A percentile compares a stretch with the other conserved stretches of the same genome.
Conservation (phyloP, 2,329 filamentous ascomycete genomes). For the Trichophyton verrucosum region DNA sequence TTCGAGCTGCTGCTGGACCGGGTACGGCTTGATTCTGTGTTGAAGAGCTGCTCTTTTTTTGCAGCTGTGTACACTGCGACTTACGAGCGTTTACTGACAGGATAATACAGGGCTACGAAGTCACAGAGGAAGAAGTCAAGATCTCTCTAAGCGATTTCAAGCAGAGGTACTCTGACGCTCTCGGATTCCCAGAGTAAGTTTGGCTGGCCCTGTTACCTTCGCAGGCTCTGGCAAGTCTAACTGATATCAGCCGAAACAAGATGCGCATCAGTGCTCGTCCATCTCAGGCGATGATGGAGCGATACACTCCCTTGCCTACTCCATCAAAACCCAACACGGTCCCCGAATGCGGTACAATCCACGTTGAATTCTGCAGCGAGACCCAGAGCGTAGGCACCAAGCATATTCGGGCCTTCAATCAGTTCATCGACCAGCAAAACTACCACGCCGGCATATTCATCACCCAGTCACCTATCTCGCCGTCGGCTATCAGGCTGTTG, state of each 20-base stretch:
- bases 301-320: constrained; percentile 64
- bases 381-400: constrained; percentile 66
- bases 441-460: constrained; percentile 88
- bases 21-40: constrained; percentile 42
- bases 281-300: constrained; percentile 68
- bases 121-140: constrained; percentile 77
- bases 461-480: constrained; percentile 66
- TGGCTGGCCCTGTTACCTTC: not conserved
- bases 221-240: not conserved
- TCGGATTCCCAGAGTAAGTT: constrained; percentile 64
- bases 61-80: not conserved
- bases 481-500: constrained; percentile 77
- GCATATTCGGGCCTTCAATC: constrained; percentile 81
- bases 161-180: constrained; percentile 54
- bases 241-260: constrained; percentile 54
- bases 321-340: constrained; percentile 54
- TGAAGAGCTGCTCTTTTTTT: not conserved
- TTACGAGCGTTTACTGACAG: not conserved
- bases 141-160: constrained; percentile 77
- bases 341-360: constrained; percentile 64
- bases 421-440: constrained; percentile 64
- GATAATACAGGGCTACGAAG: constrained; percentile 66
- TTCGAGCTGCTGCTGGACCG: constrained; percentile 91
- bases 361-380: constrained; percentile 81
- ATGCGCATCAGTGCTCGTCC: constrained; percentile 85